phyloP scores from a whole-genome alignment of 2,329 filamentous ascomycete genomes.

The Furcasterigmium sp. region DNA sequence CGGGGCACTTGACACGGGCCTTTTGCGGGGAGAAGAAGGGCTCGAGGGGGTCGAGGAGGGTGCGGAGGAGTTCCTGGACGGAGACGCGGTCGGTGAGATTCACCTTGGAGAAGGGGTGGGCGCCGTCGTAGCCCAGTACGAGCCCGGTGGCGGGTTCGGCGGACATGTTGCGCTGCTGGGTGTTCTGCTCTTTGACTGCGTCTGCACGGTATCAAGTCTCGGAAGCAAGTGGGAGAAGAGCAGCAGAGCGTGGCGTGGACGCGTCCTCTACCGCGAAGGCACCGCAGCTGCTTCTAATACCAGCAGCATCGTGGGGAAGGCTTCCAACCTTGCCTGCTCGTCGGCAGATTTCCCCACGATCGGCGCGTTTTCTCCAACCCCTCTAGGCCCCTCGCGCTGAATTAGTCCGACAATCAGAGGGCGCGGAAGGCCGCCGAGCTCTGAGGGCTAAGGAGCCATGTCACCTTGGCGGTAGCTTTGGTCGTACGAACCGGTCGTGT shows the following conservation, averaged over 20 bases:
- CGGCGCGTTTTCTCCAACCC: neutral
- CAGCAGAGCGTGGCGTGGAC: too few relatives aligned
- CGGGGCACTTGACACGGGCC: constrained; percentile 61
- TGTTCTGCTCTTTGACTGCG: neutral
- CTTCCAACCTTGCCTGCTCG: neutral
- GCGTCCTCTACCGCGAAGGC: too few relatives aligned
- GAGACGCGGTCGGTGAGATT: constrained; percentile 44
- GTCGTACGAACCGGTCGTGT: too few relatives aligned
- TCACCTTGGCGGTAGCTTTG: too few relatives aligned
- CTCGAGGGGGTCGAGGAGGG: constrained; percentile 65
- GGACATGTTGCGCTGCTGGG: neutral
- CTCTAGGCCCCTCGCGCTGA: neutral
- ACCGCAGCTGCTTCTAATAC: neutral
- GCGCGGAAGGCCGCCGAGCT: neutral
- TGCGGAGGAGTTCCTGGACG: constrained; percentile 55
- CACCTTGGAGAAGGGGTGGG: constrained; percentile 52
- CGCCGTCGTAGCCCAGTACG: constrained; percentile 44
- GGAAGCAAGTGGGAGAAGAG: neutral
- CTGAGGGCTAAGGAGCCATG: too few relatives aligned
- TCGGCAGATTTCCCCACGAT: neutral
- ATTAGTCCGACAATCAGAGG: constrained; percentile 4
- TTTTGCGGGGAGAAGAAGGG: constrained; percentile 65
- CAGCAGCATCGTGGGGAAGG: neutral
- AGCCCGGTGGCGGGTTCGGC: constrained; percentile 9
- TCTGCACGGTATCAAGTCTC: neutral